A percentile compares a stretch with the other conserved stretches of the same genome.
phyloP scores from a whole-genome alignment of 2,329 filamentous ascomycete genomes.

The Diplodia seriata region DNA sequence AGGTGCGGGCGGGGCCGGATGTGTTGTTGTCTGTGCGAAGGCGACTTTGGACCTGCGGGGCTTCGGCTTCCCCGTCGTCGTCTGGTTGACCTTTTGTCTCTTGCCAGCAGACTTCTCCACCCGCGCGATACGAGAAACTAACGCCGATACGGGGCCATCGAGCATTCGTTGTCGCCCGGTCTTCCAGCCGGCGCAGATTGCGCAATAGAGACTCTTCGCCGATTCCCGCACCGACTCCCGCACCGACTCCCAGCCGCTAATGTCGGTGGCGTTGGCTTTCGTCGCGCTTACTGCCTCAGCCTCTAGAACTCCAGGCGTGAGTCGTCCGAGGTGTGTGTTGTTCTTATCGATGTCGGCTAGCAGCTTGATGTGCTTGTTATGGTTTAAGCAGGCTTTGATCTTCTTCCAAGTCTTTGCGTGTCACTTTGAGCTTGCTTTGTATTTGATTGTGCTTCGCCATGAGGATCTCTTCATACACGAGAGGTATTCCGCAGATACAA shows the following conservation, averaged over 20 bases:
- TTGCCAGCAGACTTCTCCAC: slow-evolving; percentile 16
- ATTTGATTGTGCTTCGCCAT: neutral
- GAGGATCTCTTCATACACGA: neutral
- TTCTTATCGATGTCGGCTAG: slow-evolving; percentile 11
- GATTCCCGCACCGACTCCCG: neutral
- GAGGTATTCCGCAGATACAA: neutral
- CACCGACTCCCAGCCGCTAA: slow-evolving; percentile 20
- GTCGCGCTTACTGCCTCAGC: slow-evolving; percentile 9
- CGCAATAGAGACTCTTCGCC: slow-evolving; percentile 19
- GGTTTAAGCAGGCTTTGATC: slow-evolving; percentile 5
- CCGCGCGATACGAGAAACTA: slow-evolving; percentile 9
- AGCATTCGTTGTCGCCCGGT: slow-evolving; percentile 1
- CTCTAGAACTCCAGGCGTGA: slow-evolving; percentile 6
- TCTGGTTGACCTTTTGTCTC: neutral
- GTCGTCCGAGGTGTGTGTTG: slow-evolving; percentile 10
- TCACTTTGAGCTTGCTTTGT: neutral
- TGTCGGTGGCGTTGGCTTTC: neutral
- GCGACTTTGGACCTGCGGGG: neutral
- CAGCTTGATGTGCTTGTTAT: slow-evolving; percentile 6
- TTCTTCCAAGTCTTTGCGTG: slow-evolving; percentile 16
- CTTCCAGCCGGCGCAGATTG: slow-evolving; percentile 27
- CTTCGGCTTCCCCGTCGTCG: slow-evolving; percentile 9
- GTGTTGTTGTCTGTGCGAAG: slow-evolving; percentile 12
- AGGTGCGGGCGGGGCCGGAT: neutral
- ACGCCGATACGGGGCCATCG: slow-evolving; percentile 12